phyloP scores from a whole-genome alignment of 2,329 filamentous ascomycete species.

The Hypoxylon rubiginosum region DNA sequence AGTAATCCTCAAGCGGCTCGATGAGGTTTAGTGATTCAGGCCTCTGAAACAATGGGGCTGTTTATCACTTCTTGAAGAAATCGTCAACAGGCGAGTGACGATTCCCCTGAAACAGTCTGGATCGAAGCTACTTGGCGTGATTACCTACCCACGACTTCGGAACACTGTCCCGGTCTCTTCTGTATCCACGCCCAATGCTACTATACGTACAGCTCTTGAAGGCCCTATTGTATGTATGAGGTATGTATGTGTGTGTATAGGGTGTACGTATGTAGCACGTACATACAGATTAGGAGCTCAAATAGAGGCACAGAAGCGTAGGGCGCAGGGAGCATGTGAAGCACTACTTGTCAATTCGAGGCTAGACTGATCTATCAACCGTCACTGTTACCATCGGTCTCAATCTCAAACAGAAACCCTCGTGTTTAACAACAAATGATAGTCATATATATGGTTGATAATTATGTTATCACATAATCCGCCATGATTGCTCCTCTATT shows the following conservation, averaged over 20 bases:
- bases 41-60: conserved; percentile 43
- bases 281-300: conserved; percentile 13
- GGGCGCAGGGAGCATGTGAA: conserved; percentile 7
- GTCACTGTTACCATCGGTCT: conserved; percentile 35
- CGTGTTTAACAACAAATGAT: conserved; percentile 21
- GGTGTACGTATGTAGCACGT: neutral
- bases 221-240: neutral
- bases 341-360: conserved; percentile 23
- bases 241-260: too few species aligned
- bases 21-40: conserved; percentile 40
- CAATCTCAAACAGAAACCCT: conserved; percentile 30
- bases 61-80: conserved; percentile 33
- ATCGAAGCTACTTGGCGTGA: conserved; percentile 42
- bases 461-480: neutral
- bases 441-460: conserved; percentile 13
- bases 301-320: conserved; percentile 3
- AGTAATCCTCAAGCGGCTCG: conserved; percentile 13
- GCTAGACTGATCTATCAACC: conserved; percentile 29
- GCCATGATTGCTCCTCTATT: too few species aligned
- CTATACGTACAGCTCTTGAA: conserved; percentile 27
- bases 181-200: conserved; percentile 28
- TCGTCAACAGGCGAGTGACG: conserved; percentile 31
- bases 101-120: conserved; percentile 43
- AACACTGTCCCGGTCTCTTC: conserved; percentile 39
- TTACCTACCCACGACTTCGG: conserved; percentile 42